phyloP scores from a whole-genome alignment of 2,329 filamentous ascomycete species.

The Cladosporium oxysporum region DNA sequence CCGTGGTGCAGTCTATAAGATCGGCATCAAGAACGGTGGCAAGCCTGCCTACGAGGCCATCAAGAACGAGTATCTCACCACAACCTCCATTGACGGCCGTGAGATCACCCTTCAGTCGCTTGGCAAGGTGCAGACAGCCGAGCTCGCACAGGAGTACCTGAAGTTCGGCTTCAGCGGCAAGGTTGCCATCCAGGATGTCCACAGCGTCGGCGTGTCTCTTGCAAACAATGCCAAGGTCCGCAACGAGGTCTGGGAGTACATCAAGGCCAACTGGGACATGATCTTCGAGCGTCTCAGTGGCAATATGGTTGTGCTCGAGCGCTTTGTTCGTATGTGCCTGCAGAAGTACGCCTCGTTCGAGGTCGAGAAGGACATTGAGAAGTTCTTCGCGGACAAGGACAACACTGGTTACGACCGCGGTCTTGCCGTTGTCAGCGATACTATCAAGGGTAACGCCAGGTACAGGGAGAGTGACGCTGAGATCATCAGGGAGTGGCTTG shows the following conservation, averaged over 20 bases:
- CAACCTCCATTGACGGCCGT: constrained; percentile 85
- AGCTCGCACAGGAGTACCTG: constrained; percentile 68
- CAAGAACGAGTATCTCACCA: constrained; percentile 80
- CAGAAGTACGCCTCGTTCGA: constrained; percentile 73
- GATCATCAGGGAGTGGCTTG: constrained; percentile 77
- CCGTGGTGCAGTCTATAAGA: constrained; percentile 76
- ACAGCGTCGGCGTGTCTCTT: constrained; percentile 74
- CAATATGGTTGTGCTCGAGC: constrained; percentile 86
- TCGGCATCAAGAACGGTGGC: constrained; percentile 72
- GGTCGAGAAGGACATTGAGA: constrained; percentile 72
- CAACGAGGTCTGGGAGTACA: constrained; percentile 77
- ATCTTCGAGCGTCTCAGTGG: constrained; percentile 70
- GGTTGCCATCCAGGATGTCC: constrained; percentile 85
- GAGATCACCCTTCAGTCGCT: constrained; percentile 79
- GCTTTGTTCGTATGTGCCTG: constrained; percentile 78
- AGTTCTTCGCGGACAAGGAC: constrained; percentile 86
- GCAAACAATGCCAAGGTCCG: constrained; percentile 73
- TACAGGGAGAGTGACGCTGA: constrained; percentile 78
- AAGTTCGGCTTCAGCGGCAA: constrained; percentile 77
- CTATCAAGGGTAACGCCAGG: constrained; percentile 76
- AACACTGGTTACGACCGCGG: constrained; percentile 84
- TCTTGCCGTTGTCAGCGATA: constrained; percentile 81
- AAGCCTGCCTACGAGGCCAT: constrained; percentile 71
- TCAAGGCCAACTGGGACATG: constrained; percentile 79
- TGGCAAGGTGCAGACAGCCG: constrained; percentile 68